Conservation (phyloP, 1,284 basidiomycete species). For the Hymenochaete sp. region DNA sequence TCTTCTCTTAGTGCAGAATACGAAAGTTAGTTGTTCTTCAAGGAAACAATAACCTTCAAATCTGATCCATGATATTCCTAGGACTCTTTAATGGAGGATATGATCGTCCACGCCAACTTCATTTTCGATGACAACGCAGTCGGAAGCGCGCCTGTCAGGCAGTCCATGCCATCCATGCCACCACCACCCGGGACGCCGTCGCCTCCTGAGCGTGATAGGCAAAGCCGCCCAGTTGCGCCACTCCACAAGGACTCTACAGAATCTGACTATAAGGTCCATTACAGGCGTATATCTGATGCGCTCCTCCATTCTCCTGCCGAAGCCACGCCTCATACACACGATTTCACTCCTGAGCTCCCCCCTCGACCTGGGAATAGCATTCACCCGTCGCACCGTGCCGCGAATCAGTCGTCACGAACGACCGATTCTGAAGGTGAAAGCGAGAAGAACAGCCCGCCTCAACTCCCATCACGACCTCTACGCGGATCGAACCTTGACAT, state of each 20-base stretch:
- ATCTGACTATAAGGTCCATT: conserved; percentile 57
- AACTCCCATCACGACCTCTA: conserved; percentile 4
- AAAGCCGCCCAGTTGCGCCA: conserved; percentile 43
- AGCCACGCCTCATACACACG: conserved; percentile 28
- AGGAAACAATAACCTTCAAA: conserved; percentile 5
- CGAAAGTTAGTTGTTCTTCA: conserved; percentile 46
- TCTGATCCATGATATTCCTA: conserved; percentile 25
- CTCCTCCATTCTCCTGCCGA: conserved; percentile 22
- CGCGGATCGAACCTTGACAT: background rate
- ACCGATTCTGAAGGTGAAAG: conserved; percentile 6
- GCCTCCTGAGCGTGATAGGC: conserved; percentile 43
- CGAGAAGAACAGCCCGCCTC: conserved; percentile 6
- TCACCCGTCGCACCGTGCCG: conserved; percentile 45
- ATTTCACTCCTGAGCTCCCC: conserved; percentile 66
- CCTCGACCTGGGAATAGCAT: conserved; percentile 63
- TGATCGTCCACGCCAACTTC: conserved; percentile 60
- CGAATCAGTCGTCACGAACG: conserved; percentile 10
- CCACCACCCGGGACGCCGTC: conserved; percentile 36
- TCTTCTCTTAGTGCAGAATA: conserved; percentile 59
- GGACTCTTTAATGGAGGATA: conserved; percentile 84
- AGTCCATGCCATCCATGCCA: conserved; percentile 20
- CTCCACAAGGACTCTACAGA: conserved; percentile 41
- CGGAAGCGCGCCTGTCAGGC: conserved; percentile 3
- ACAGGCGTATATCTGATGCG: conserved; percentile 50
- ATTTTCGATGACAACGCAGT: conserved; percentile 48